A percentile compares a stretch with the other conserved stretches of the same genome.
phyloP scores from a whole-genome alignment of 441 rosid genomes.

The Pelargonium citronellum region DNA sequence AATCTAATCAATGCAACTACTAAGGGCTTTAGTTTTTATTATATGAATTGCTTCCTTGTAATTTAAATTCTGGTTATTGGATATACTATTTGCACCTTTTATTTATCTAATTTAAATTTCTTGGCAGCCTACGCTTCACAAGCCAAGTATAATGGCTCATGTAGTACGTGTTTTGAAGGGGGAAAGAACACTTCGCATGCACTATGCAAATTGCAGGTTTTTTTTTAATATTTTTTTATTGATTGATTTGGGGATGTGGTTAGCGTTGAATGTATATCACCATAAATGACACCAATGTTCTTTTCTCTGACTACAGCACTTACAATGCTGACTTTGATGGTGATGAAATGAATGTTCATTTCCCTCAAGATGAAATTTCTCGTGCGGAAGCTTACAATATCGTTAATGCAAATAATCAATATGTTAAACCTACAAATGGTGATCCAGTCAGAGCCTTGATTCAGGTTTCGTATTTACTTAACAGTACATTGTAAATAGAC shows the following conservation, averaged over 20 bases:
- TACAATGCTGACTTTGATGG: slow-evolving; percentile 99
- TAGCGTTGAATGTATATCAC: slow-evolving; percentile 2
- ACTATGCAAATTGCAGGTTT: slow-evolving; percentile 99
- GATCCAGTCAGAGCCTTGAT: slow-evolving; percentile 88
- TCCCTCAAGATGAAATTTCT: slow-evolving; percentile 99
- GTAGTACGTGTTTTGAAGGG: slow-evolving; percentile 87
- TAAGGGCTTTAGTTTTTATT: slow-evolving; percentile 1
- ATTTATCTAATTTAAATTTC: slow-evolving; percentile 22
- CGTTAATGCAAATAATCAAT: slow-evolving; percentile 97
- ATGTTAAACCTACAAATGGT: slow-evolving; percentile 90
- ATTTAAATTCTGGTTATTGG: neutral
- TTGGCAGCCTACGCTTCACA: slow-evolving; percentile 98
- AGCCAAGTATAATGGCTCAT: slow-evolving; percentile 98
- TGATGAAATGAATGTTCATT: slow-evolving; percentile 99
- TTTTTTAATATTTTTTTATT: neutral
- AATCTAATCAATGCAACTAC: neutral
- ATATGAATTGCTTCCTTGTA: slow-evolving; percentile 1
- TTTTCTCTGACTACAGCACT: slow-evolving; percentile 52
- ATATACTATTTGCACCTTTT: neutral
- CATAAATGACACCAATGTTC: slow-evolving; percentile 2
- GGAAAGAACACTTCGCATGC: slow-evolving; percentile 97
- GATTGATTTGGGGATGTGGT: neutral
- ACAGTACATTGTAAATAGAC: slow-evolving; percentile 10
- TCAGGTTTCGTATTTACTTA: slow-evolving; percentile 52
- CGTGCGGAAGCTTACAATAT: slow-evolving; percentile 99